Evolutionary conservation across 208 protist genomes (phyloP).

Genomic region (Sergeia podlipaevii): DNA sequence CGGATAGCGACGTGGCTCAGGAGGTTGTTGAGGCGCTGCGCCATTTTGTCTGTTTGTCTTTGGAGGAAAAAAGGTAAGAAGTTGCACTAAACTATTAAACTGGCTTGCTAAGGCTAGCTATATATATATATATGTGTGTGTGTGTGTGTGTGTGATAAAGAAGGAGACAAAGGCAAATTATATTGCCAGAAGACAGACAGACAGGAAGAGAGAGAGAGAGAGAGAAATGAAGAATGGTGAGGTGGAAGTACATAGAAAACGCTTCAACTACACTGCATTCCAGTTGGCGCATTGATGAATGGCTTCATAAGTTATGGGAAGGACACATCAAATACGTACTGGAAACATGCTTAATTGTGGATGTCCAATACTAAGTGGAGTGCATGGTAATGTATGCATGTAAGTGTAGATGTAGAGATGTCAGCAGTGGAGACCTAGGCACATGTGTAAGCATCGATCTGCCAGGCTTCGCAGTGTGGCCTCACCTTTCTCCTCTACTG

Average conservation of each 20-base stretch:
- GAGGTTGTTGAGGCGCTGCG: constrained; percentile 66
- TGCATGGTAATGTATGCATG: not conserved
- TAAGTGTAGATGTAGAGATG: too few relatives aligned
- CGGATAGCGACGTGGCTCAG: constrained; percentile 71
- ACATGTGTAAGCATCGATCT: too few relatives aligned
- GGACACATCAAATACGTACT: not conserved
- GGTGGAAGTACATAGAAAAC: not conserved
- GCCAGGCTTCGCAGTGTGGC: too few relatives aligned
- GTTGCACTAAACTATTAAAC: too few relatives aligned
- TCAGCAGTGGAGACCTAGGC: too few relatives aligned
- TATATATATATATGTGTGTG: not conserved
- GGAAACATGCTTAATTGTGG: not conserved
- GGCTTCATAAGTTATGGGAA: not conserved
- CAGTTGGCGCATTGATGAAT: not conserved
- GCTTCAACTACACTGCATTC: not conserved
- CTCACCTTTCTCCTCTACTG: too few relatives aligned
- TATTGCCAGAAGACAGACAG: constrained; percentile 1
- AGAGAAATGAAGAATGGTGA: not conserved
- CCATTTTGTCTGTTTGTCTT: constrained; percentile 30
- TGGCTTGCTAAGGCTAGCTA: not conserved
- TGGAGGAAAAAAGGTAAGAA: not conserved
- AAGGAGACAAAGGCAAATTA: constrained; percentile 3
- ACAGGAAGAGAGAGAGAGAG: not conserved
- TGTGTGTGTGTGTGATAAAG: constrained; percentile 1
- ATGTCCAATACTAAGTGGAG: not conserved